These are phyloP conservation scores for Penium margaritaceum DNA, from an alignment of 139 green algal genomes.

Conservation along the genomic window DNA sequence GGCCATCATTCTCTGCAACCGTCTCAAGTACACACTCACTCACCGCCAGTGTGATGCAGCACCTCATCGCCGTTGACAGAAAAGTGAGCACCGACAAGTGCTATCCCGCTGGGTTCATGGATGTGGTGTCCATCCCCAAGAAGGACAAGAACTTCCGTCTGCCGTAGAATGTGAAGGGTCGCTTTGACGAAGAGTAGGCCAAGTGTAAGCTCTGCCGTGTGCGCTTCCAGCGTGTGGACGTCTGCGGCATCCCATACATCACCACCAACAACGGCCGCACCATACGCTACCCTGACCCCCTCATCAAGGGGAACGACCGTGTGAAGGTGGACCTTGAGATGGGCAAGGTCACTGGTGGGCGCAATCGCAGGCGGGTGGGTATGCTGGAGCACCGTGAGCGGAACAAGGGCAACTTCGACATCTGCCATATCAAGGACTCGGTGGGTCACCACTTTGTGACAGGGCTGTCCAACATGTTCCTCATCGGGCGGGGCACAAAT, in stretches of 20 bases:
- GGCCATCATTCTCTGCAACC: constrained; percentile 91
- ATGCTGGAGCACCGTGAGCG: constrained; percentile 84
- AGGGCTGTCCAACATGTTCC: constrained; percentile 87
- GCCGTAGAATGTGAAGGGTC: not conserved
- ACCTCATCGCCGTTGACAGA: constrained; percentile 90
- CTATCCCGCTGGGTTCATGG: constrained; percentile 96
- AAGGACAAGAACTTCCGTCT: constrained; percentile 43
- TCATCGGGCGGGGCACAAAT: constrained; percentile 94
- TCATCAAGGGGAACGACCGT: not conserved
- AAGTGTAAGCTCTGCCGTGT: too few relatives aligned
- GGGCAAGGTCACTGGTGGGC: constrained; percentile 2
- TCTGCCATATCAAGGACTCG: constrained; percentile 90
- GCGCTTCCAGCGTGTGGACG: too few relatives aligned
- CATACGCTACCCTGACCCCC: too few relatives aligned
- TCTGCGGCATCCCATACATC: too few relatives aligned
- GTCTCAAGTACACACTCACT: constrained; percentile 99
- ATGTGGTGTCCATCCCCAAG: too few relatives aligned
- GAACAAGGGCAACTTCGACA: constrained; percentile 90
- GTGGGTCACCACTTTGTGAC: constrained; percentile 88
- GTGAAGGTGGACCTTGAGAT: not conserved
- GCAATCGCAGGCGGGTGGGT: constrained; percentile 35
- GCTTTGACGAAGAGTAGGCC: not conserved
- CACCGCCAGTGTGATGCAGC: constrained; percentile 90
- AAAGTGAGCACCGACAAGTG: constrained; percentile 90
- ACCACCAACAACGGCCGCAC: not conserved